phyloP scores from a whole-genome alignment of 805 yeast genomes.

The Starmerella lactis-condensi region DNA sequence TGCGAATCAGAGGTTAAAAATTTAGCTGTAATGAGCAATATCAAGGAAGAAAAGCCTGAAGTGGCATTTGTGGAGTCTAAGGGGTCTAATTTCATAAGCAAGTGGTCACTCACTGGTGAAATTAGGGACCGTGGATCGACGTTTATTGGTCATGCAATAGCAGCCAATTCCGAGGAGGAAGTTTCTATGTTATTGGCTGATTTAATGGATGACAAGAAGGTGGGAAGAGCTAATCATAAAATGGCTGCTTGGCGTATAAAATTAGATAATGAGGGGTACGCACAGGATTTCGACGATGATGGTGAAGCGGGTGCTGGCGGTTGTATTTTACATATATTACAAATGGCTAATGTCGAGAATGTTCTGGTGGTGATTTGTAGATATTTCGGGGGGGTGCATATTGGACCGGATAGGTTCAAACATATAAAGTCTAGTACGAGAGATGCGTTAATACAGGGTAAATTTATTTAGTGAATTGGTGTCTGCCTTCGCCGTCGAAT shows the following conservation, averaged over 20 bases:
- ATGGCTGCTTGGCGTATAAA: constrained; percentile 77
- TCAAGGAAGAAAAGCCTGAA: neutral
- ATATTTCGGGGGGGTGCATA: constrained; percentile 82
- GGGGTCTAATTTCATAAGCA: constrained; percentile 25
- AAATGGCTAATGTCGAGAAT: constrained; percentile 55
- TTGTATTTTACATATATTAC: constrained; percentile 56
- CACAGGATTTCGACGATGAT: constrained; percentile 86
- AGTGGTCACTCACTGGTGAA: constrained; percentile 66
- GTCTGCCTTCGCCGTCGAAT: constrained; percentile 2
- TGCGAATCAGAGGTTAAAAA: constrained; percentile 17
- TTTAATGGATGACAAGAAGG: constrained; percentile 45
- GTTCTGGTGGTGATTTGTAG: constrained; percentile 72
- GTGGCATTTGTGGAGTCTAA: constrained; percentile 11
- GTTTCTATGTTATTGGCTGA: constrained; percentile 35
- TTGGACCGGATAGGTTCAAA: constrained; percentile 81
- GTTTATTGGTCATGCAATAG: constrained; percentile 57
- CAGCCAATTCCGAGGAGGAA: constrained; percentile 47
- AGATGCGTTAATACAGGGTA: constrained; percentile 58
- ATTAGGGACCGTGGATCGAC: constrained; percentile 69
- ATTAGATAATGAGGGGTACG: constrained; percentile 30
- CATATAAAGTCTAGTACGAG: constrained; percentile 82
- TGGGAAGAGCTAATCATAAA: constrained; percentile 53
- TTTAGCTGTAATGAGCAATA: neutral
- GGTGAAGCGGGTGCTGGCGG: constrained; percentile 96
- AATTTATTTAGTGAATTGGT: constrained; percentile 22